These are phyloP conservation scores for Allium fistulosum DNA, from an alignment of 106 monocot genomes.

Conservation along the genomic window DNA sequence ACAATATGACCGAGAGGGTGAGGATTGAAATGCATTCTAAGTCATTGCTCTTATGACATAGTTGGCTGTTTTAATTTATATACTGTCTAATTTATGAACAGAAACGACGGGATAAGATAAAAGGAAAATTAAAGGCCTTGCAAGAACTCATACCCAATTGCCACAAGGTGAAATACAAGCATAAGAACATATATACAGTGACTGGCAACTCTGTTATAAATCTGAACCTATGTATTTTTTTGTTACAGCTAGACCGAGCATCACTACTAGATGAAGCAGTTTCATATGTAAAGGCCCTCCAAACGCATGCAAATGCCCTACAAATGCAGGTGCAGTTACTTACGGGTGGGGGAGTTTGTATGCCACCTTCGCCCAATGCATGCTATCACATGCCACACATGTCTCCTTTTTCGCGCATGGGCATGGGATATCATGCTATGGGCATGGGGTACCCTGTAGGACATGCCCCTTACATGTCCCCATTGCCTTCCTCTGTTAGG, in stretches of 20 bases:
- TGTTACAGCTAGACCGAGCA: conserved; percentile 8
- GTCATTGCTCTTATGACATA: no score
- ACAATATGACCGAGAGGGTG: conserved; percentile 13
- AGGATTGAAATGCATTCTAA: neutral
- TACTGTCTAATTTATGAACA: neutral
- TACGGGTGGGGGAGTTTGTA: neutral
- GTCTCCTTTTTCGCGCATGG: conserved; percentile 5
- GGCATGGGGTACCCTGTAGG: neutral
- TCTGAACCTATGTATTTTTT: no score
- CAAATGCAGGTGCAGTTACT: conserved; percentile 10
- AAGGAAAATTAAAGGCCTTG: conserved; percentile 9
- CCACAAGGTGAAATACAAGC: conserved; percentile 3
- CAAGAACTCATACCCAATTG: conserved; percentile 5
- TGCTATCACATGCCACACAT: neutral
- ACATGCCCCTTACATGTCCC: neutral
- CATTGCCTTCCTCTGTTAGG: neutral
- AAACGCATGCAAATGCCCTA: conserved; percentile 5
- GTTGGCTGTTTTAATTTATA: no score
- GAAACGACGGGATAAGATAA: conserved; percentile 10
- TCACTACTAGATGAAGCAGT: neutral
- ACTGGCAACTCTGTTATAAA: no score
- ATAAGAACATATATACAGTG: no score
- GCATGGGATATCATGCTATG: conserved; percentile 5
- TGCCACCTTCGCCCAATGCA: neutral
- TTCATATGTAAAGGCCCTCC: conserved; percentile 7